phyloP scores from a whole-genome alignment of 2,329 filamentous ascomycete species.

The Pezicula neosporulosa region DNA sequence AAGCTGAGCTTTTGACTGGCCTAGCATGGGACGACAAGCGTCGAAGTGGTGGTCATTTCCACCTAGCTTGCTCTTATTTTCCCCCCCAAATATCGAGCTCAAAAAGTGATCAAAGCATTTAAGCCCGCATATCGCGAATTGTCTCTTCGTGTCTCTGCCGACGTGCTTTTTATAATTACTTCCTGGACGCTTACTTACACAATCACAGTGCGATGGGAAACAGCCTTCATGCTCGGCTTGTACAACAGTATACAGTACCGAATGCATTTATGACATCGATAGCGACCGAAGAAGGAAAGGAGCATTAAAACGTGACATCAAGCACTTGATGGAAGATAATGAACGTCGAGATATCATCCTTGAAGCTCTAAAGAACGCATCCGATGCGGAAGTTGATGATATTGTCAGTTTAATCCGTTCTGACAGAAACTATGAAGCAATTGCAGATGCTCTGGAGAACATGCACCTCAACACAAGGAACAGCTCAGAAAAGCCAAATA shows the following conservation, averaged over 20 bases:
- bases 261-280: slow-evolving; percentile 46
- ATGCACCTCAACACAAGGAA: neutral
- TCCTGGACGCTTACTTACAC: neutral
- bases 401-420: slow-evolving; percentile 15
- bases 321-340: slow-evolving; percentile 31
- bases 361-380: slow-evolving; percentile 37
- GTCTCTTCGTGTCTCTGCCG: neutral
- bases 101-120: too few species aligned
- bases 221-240: slow-evolving; percentile 47
- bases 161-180: neutral
- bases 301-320: slow-evolving; percentile 35
- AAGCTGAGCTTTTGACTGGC: too few species aligned
- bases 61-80: too few species aligned
- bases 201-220: slow-evolving; percentile 43
- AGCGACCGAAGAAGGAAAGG: slow-evolving; percentile 42
- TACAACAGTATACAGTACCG: slow-evolving; percentile 44
- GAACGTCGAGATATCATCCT: slow-evolving; percentile 37
- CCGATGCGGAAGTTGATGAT: slow-evolving; percentile 38
- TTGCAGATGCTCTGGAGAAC: slow-evolving; percentile 6
- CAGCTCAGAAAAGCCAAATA: neutral
- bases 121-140: too few species aligned
- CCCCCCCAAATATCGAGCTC: too few species aligned
- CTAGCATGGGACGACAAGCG: too few species aligned
- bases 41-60: too few species aligned
- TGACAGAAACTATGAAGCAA: slow-evolving; percentile 11